These are phyloP conservation scores for Tuber magnatum DNA, from an alignment of 495 filamentous ascomycete genomes.

Conservation along the genomic window DNA sequence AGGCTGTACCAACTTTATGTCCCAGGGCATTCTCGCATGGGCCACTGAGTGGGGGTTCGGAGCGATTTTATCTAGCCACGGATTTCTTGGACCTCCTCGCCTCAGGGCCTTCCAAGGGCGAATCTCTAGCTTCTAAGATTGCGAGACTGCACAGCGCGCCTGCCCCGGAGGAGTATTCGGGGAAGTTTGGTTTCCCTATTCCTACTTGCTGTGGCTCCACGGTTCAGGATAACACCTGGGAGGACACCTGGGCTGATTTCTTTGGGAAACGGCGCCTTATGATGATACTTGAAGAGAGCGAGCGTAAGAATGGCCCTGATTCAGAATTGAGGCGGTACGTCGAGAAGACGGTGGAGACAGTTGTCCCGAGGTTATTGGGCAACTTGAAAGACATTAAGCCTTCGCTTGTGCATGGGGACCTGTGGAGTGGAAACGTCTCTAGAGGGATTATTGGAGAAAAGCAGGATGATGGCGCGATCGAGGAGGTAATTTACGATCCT, in stretches of 20 bases:
- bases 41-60: slow-evolving; percentile 47
- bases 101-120: slow-evolving; percentile 42
- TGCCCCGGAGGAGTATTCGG: slow-evolving; percentile 55
- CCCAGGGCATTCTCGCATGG: slow-evolving; percentile 67
- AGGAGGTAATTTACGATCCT: slow-evolving; percentile 82
- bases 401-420: slow-evolving; percentile 79
- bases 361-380: slow-evolving; percentile 67
- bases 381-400: slow-evolving; percentile 61
- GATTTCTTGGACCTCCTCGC: slow-evolving; percentile 66
- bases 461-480: slow-evolving; percentile 47
- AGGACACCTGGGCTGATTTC: slow-evolving; percentile 69
- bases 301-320: slow-evolving; percentile 59
- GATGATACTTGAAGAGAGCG: slow-evolving; percentile 53
- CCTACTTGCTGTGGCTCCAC: slow-evolving; percentile 82
- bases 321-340: slow-evolving; percentile 54
- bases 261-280: slow-evolving; percentile 67
- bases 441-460: slow-evolving; percentile 54
- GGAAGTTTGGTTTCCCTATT: slow-evolving; percentile 72
- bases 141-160: slow-evolving; percentile 73
- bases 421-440: slow-evolving; percentile 85
- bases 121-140: slow-evolving; percentile 64
- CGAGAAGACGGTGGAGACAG: slow-evolving; percentile 52
- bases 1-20: slow-evolving; percentile 63
- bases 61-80: slow-evolving; percentile 64
- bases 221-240: slow-evolving; percentile 65